Conservation (phyloP, 129 eudicot species). For the Artemisia annua region DNA sequence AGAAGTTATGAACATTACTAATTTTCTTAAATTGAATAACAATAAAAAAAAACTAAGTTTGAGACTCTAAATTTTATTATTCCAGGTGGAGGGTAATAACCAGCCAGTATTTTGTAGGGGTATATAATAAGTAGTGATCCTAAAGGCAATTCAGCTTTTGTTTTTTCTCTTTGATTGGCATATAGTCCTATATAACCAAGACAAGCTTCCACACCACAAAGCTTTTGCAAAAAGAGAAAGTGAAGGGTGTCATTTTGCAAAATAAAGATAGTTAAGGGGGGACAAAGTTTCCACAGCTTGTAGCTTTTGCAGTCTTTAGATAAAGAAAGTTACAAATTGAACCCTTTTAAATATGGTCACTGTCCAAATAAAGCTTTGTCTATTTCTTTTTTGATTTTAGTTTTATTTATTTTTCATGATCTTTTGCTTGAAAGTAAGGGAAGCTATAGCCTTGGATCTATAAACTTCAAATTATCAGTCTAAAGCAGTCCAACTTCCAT, state of each 20-base stretch:
- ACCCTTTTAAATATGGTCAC: constrained; percentile 42
- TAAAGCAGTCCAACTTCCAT: constrained; percentile 47
- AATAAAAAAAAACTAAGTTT: not conserved
- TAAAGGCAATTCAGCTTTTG: constrained; percentile 42
- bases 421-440: constrained; percentile 49
- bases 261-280: constrained; percentile 47
- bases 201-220: constrained; percentile 46
- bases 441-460: constrained; percentile 44
- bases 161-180: constrained; percentile 27
- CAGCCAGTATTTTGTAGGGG: constrained; percentile 11
- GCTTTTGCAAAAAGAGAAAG: constrained; percentile 46
- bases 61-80: not conserved
- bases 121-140: constrained; percentile 13
- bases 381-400: constrained; percentile 11
- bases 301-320: constrained; percentile 46
- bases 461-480: constrained; percentile 44
- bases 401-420: constrained; percentile 14
- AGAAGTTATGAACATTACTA: no score
- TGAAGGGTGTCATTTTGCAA: constrained; percentile 39
- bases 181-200: constrained; percentile 33
- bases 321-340: constrained; percentile 44
- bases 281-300: constrained; percentile 49
- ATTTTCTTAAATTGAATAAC: no score
- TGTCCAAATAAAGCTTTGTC: constrained; percentile 31
- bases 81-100: not conserved